Evolutionary conservation across 306 rosid species (phyloP).

Genomic region (Vigna mungo): DNA sequence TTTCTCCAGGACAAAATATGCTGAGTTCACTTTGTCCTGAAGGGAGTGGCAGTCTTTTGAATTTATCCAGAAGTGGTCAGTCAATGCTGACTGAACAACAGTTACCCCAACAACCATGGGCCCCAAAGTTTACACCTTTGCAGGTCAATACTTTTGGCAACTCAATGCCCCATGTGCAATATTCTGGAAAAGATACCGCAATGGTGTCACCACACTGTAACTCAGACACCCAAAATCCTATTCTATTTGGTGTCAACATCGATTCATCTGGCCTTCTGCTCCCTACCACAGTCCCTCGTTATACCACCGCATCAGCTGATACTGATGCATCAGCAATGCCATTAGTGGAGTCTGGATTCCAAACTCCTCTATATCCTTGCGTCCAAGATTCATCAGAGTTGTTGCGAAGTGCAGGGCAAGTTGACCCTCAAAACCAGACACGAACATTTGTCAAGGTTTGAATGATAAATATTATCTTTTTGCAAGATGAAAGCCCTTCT

Average conservation of each 20-base stretch:
- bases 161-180: constrained; percentile 64
- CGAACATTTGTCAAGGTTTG: constrained; percentile 81
- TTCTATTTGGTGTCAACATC: constrained; percentile 75
- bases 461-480: neutral
- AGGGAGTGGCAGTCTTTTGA: constrained; percentile 66
- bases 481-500: constrained; percentile 14
- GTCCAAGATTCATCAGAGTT: constrained; percentile 76
- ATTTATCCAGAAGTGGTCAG: constrained; percentile 66
- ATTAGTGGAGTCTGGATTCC: constrained; percentile 74
- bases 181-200: constrained; percentile 63
- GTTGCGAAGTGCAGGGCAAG: constrained; percentile 71
- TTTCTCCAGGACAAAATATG: constrained; percentile 62
- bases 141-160: constrained; percentile 64
- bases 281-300: constrained; percentile 68
- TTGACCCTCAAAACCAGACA: constrained; percentile 65
- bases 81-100: constrained; percentile 68
- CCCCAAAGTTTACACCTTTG: constrained; percentile 57
- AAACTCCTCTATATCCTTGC: constrained; percentile 63
- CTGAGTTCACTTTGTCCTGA: constrained; percentile 70
- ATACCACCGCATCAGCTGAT: constrained; percentile 58
- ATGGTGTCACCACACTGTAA: constrained; percentile 58
- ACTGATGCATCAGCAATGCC: constrained; percentile 67
- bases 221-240: constrained; percentile 68
- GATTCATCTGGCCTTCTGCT: constrained; percentile 90
- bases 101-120: constrained; percentile 71